Conservation (phyloP, 140 eudicot genomes). For the Flaveria floridana region DNA sequence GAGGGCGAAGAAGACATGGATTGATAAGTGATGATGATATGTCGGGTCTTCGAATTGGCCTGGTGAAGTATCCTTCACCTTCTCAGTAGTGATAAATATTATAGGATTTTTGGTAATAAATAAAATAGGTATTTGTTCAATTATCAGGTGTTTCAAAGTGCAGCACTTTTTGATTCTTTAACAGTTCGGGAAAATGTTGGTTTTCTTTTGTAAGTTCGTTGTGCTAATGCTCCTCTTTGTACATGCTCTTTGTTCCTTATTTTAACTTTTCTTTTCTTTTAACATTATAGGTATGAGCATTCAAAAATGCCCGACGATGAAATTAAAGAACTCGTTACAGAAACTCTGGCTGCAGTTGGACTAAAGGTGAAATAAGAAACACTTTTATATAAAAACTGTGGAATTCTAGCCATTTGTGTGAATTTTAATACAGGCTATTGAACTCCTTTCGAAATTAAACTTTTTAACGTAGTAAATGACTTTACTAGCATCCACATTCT, state of each 20-base stretch:
- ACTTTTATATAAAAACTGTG: background rate
- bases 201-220: slow-evolving; percentile 74
- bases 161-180: slow-evolving; percentile 93
- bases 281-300: slow-evolving; percentile 61
- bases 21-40: slow-evolving; percentile 91
- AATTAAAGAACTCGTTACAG: slow-evolving; percentile 75
- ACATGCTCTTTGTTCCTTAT: background rate
- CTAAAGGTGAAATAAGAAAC: slow-evolving; percentile 54
- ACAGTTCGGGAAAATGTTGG: slow-evolving; percentile 98
- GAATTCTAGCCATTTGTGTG: background rate
- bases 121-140: background rate
- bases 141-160: slow-evolving; percentile 91
- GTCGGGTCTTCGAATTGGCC: slow-evolving; percentile 93
- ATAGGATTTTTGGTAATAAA: background rate
- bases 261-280: slow-evolving; percentile 2
- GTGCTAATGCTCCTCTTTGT: slow-evolving; percentile 7
- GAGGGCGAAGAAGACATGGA: slow-evolving; percentile 75
- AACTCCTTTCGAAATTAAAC: background rate
- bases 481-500: background rate
- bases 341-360: slow-evolving; percentile 94
- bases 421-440: background rate
- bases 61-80: slow-evolving; percentile 48
- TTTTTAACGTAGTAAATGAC: background rate
- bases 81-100: background rate
- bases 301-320: slow-evolving; percentile 76